These are phyloP conservation scores for Lolium perenne DNA, from an alignment of 176 grass and related monocot species.

Conservation along the genomic window DNA sequence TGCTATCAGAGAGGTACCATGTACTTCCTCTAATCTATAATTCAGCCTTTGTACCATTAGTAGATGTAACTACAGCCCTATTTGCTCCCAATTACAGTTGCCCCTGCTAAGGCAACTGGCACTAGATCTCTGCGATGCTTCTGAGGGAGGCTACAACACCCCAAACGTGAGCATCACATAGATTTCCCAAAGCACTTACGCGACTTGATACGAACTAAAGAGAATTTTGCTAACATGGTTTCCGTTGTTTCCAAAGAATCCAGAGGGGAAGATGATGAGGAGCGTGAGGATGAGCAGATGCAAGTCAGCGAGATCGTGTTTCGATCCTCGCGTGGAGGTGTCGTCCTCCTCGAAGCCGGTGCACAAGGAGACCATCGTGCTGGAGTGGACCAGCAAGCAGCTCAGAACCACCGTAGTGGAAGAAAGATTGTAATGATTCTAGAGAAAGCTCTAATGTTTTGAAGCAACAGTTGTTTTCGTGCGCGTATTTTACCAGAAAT, in stretches of 20 bases:
- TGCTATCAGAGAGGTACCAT: conserved; percentile 61
- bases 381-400: conserved; percentile 68
- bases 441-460: not conserved
- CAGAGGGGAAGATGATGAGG: conserved; percentile 49
- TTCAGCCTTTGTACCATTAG: not conserved
- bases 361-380: conserved; percentile 77
- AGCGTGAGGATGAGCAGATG: conserved; percentile 73
- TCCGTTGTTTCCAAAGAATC: conserved; percentile 42
- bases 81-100: conserved; percentile 48
- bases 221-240: not conserved
- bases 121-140: conserved; percentile 82
- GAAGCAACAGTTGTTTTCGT: not conserved
- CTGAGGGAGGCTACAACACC: conserved; percentile 74
- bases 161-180: conserved; percentile 51
- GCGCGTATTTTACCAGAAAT: not conserved
- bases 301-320: conserved; percentile 55
- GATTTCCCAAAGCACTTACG: not conserved
- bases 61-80: not conserved
- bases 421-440: conserved; percentile 51
- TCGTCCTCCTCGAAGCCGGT: conserved; percentile 31
- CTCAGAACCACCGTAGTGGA: conserved; percentile 60
- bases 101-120: conserved; percentile 63
- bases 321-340: conserved; percentile 30
- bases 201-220: too few relatives aligned
- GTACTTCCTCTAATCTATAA: not conserved